Evolutionary conservation across 1,284 basidiomycete species (phyloP), one percentile per base, ranked within the genome.

Genomic region (Sporisorium sorghi): DNA sequence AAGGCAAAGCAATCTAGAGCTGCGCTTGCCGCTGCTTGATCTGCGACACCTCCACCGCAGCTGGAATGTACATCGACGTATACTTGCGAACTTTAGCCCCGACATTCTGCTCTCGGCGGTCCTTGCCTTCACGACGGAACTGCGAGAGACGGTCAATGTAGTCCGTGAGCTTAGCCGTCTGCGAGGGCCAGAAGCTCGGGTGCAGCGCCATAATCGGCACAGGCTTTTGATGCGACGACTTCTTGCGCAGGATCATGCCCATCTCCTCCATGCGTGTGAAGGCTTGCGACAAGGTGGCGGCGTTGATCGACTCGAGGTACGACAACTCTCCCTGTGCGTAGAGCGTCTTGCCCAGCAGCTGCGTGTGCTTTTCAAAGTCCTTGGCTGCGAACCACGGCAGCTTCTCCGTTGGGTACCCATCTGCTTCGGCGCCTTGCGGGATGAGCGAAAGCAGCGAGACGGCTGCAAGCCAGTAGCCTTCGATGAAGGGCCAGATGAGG

Each of bases 81-180:
- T 73, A 73, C 49, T 63, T 53, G 39, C 63, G 60, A 53, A 73
- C 64, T 37, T 63, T 73, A 52, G 37, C 56, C 17, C 59, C 62
- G 10, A 72, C 69, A 26, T 62, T 79, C 42, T 75, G 62, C 55
- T 79, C 77, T 48, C 80, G 68, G 37, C 78, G 69, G 42, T 82
- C 81, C 59, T 85, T 85, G 21, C 85, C 85, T 53, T 85, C 85
- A 15, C 85, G 59, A 24, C 85, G 59, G 71, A 85, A 85, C 28
- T 74, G 58, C 33, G 76, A 79, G 54, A 85, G 60, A 11, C 73
- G 73, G 23, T 80, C 80, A 21, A 85, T 72, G 53, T 81, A 83
- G 32, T 76, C 74, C 64, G 78, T 81, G 23, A 85, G 74, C 35
- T 69, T 71, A 4, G 80, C 63, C 26, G 63, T 32, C 55, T 77